Base-by-base conservation (phyloP, 345 rosid species). In the Rhizophora mangle region DNA sequence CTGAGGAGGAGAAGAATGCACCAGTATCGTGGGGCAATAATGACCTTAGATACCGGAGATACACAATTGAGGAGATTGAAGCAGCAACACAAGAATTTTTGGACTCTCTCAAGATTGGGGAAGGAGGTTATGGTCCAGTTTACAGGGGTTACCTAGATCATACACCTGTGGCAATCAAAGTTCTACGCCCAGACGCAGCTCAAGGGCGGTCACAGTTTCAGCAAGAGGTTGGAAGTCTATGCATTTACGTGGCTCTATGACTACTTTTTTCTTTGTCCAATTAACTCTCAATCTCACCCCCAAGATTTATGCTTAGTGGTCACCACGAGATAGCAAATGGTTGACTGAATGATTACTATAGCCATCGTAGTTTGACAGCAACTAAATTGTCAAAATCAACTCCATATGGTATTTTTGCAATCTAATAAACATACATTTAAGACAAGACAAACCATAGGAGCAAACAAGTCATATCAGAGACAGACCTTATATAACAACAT, bases 81-180 rank as follows among this genome's bases (percentile, higher is more conserved):
- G 64, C 39, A 52, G 96, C 97, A 69, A 85, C 97, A 1, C 77
- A 87, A 2, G 61, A 81, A 61, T 89, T 94, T 58, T 22, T 86
- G 0, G 68, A 53, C 6, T 70, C 83, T 30, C 88, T 76, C 39
- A 94, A 89, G 83, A 81, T 94, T n/a, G 98, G 98, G 34, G 97
- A 91, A 87, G 97, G 98, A 56, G 98, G 98, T 31, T 94, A 94
- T 61, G 97, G 97, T 18, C 97, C 98, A 27, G 98, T 91, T 22
- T 94, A 82, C 84, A 80, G 67, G 61, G 74, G 88, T 55, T 57
- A 67, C 54, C 71, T 94, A 63, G 95, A 91, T 78, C 92, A 85
- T 36, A 94, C 98, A 16, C 79, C 85, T 2, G 96, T 88, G 27
- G 97, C 98, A 7, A 69, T 94, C 55, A 94, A 91, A 85, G 96